Conservation (phyloP, 2,329 filamentous ascomycete species). For the Nectriaceae sp. region DNA sequence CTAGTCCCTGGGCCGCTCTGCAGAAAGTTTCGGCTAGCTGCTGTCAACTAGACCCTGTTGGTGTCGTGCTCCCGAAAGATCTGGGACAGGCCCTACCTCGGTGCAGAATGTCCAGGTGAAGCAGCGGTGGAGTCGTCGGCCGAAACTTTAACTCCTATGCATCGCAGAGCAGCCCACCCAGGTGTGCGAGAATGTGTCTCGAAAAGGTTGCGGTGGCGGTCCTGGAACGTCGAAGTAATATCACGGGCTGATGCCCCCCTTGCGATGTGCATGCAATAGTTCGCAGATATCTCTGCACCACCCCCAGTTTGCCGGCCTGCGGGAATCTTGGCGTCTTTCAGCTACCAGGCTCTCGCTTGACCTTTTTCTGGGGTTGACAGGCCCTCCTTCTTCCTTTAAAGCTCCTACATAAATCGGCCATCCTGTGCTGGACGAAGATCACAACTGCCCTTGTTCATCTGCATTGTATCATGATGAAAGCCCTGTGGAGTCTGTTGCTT, state of each 20-base stretch:
- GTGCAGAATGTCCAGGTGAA: neutral
- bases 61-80: neutral
- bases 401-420: neutral
- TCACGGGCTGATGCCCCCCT: no score
- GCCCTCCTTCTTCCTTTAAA: neutral
- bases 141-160: no score
- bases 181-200: no score
- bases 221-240: neutral
- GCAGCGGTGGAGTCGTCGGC: neutral
- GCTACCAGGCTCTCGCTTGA: no score
- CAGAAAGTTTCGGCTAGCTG: neutral
- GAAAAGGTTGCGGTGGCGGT: no score
- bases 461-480: neutral
- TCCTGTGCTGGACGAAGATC: neutral
- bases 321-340: no score
- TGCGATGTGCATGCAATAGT: no score
- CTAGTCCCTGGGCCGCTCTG: no score
- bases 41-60: neutral
- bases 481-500: neutral
- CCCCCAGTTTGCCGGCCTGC: no score
- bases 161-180: no score
- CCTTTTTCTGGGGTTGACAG: no score
- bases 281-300: no score
- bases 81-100: neutral
- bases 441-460: neutral